Conservation (phyloP, 208 protist species). For the Novymonas esmeraldas region DNA sequence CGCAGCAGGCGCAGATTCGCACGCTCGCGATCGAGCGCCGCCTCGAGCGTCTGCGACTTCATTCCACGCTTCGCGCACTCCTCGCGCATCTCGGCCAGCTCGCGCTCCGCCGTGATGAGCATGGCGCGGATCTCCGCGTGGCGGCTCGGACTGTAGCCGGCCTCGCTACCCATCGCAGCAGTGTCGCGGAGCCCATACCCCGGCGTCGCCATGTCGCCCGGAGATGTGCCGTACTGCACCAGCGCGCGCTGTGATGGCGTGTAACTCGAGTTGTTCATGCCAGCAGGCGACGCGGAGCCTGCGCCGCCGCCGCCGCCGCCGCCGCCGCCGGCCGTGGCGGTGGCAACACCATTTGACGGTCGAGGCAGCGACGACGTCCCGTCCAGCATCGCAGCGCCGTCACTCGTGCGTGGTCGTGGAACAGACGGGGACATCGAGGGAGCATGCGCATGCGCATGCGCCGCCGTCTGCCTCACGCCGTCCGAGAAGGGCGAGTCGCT, state of each 20-base stretch:
- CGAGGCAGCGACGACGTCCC: background rate
- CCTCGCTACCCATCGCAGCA: constrained; percentile 11
- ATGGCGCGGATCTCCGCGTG: constrained; percentile 64
- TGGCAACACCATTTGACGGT: background rate
- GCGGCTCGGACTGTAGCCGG: constrained; percentile 34
- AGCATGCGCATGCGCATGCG: background rate
- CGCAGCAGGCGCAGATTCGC: constrained; percentile 41
- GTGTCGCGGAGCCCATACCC: constrained; percentile 21
- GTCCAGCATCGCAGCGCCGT: constrained; percentile 10
- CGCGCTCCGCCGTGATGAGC: constrained; percentile 74
- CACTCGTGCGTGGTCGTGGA: constrained; percentile 4
- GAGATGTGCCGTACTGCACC: constrained; percentile 24
- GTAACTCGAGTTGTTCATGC: constrained; percentile 34
- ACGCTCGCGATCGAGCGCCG: constrained; percentile 65
- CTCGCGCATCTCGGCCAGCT: constrained; percentile 73
- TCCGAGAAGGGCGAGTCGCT: constrained; percentile 6
- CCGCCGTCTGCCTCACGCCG: background rate
- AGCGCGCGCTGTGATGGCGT: constrained; percentile 36
- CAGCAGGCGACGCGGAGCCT: constrained; percentile 10
- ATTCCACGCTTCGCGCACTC: constrained; percentile 50
- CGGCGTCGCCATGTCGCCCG: constrained; percentile 8
- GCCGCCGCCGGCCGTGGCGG: constrained; percentile 5
- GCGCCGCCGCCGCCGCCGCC: constrained; percentile 9
- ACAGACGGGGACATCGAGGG: constrained; percentile 1
- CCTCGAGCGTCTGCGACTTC: constrained; percentile 54